phyloP scores from a whole-genome alignment of 2,329 filamentous ascomycete genomes.

The Madurella mycetomatis region DNA sequence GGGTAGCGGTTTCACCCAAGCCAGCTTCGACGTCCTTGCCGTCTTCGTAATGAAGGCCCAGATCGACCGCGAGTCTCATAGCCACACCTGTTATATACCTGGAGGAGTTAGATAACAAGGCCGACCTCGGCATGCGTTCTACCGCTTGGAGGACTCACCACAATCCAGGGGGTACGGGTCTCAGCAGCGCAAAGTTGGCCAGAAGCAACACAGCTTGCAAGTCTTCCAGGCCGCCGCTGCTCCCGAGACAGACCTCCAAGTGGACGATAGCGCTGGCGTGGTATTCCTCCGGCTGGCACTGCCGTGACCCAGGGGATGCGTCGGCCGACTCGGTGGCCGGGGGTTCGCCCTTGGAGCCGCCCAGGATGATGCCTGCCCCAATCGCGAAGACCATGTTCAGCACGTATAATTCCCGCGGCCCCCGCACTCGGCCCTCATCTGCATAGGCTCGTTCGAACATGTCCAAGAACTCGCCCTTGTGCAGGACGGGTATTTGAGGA shows the following conservation, averaged over 20 bases:
- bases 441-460: slow-evolving; percentile 80
- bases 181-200: slow-evolving; percentile 83
- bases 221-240: slow-evolving; percentile 86
- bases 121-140: background rate
- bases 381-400: slow-evolving; percentile 98
- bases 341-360: slow-evolving; percentile 40
- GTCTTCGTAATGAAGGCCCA: slow-evolving; percentile 91
- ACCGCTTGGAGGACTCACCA: slow-evolving; percentile 53
- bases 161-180: slow-evolving; percentile 85
- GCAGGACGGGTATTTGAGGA: slow-evolving; percentile 89
- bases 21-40: slow-evolving; percentile 61
- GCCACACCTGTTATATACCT: slow-evolving; percentile 93
- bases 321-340: slow-evolving; percentile 21
- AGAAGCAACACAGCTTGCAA: slow-evolving; percentile 88
- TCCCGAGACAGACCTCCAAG: slow-evolving; percentile 79
- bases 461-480: slow-evolving; percentile 83
- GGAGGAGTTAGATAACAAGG: slow-evolving; percentile 13
- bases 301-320: slow-evolving; percentile 32
- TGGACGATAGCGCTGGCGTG: slow-evolving; percentile 92
- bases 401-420: slow-evolving; percentile 81
- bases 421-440: slow-evolving; percentile 60
- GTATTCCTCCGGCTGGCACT: slow-evolving; percentile 86
- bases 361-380: slow-evolving; percentile 87
- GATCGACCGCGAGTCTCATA: slow-evolving; percentile 81
- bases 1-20: slow-evolving; percentile 45